Evolutionary conservation across 1,284 basidiomycete genomes (phyloP), one percentile per base, ranked within the genome.

Genomic region (Malassezia equina): DNA sequence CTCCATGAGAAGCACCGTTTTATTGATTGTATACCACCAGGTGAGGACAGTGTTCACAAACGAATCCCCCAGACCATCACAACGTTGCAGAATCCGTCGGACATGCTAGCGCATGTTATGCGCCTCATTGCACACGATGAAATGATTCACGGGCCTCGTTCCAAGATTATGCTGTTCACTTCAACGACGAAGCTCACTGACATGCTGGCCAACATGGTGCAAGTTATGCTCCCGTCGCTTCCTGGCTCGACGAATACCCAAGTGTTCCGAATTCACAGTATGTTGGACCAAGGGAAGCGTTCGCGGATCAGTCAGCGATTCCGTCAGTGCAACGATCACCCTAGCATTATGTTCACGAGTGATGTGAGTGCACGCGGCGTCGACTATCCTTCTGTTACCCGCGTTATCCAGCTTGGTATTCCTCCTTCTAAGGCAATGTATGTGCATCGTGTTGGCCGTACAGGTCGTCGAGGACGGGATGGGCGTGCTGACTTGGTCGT

Each of bases 361-460:
- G 77, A 78, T 61, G 76, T 78, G 28, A 76, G 73, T 21, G 77
- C 77, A 2, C 71, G 77, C 43, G 77, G 77, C 39, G 77, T 78
- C 47, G 77, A 78, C 63, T 78, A 78, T 82, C 15, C 80, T 79
- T 84, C 83, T 23, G 88, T 94, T 21, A 91, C 90, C 0, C 84
- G 91, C 25, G 88, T 96, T 52, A 88, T 98, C 65, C 93, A 96
- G 76, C 78, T 98, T 52, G 89, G 93, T 55, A 78, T 87, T 4
- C 90, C 93, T 0, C 73, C 77, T 7, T 79, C 76, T 5, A 75
- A 81, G 9, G 86, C 90, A 43, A 82, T 86, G 66, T 98, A 98
- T 75, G 80, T 93, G 47, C 90, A 95, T 71, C 86, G 93, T 59
- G 84, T 96, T 44, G 90, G 90, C 2, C 81, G 90, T 58, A 94